Evolutionary conservation across 1,284 basidiomycete species (phyloP).

Genomic region (Ceratobasidium sp.): DNA sequence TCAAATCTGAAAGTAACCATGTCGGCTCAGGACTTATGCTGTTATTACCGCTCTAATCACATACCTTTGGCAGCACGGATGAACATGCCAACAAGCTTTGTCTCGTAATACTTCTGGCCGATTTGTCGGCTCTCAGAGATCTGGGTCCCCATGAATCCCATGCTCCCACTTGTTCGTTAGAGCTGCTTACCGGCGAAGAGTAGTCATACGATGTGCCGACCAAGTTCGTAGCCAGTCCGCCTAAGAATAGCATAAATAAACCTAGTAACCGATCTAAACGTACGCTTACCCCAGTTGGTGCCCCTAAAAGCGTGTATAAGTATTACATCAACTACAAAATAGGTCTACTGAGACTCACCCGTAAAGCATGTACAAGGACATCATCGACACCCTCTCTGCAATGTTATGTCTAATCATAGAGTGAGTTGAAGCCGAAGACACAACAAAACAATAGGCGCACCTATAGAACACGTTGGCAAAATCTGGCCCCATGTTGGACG

Average conservation of each 20-base stretch:
- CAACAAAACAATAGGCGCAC: neutral
- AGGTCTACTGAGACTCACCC: neutral
- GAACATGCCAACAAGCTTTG: slow-evolving; percentile 38
- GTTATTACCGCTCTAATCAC: neutral
- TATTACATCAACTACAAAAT: neutral
- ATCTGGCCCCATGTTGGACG: slow-evolving; percentile 34
- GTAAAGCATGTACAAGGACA: slow-evolving; percentile 38
- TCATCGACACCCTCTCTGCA: slow-evolving; percentile 38
- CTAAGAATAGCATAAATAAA: neutral
- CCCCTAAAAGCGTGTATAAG: slow-evolving; percentile 23
- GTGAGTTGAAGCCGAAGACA: neutral
- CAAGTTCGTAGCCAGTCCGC: slow-evolving; percentile 35
- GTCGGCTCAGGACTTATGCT: too few relatives aligned
- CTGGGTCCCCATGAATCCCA: neutral
- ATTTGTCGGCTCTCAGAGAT: slow-evolving; percentile 38
- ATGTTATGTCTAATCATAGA: slow-evolving; percentile 36
- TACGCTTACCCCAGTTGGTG: slow-evolving; percentile 39
- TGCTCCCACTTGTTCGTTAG: neutral
- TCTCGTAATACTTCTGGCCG: slow-evolving; percentile 39
- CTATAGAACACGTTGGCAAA: slow-evolving; percentile 40
- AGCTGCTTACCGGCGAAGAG: slow-evolving; percentile 28
- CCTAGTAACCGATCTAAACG: too few relatives aligned
- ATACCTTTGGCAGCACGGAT: slow-evolving; percentile 35
- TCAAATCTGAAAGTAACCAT: neutral
- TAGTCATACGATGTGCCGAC: slow-evolving; percentile 40